Conservation (phyloP, 768 basidiomycete genomes). For the Lentinula aciculospora region DNA sequence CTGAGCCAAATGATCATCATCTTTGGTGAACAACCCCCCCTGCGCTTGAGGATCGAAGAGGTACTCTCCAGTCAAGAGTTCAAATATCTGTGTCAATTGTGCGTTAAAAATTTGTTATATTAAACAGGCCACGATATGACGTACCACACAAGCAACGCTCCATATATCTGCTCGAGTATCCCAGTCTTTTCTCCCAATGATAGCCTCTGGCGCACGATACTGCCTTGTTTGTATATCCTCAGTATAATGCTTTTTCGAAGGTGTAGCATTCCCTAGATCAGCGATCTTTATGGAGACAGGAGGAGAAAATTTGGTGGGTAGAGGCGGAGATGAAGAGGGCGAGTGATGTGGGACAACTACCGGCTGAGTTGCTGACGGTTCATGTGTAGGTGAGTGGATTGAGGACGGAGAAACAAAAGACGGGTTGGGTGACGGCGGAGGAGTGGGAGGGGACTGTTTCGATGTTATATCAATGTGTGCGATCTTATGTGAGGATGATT, state of each 20-base stretch:
- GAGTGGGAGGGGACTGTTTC: constrained; percentile 7
- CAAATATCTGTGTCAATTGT: constrained; percentile 56
- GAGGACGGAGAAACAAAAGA: not conserved
- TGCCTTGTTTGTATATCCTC: constrained; percentile 97
- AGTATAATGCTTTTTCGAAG: constrained; percentile 84
- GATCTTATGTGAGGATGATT: not conserved
- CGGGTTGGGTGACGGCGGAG: constrained; percentile 7
- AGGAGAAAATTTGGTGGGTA: constrained; percentile 15
- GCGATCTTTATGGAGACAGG: constrained; percentile 88
- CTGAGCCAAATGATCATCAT: constrained; percentile 95
- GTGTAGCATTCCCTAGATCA: constrained; percentile 91
- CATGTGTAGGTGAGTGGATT: not conserved
- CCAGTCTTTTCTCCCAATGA: constrained; percentile 85
- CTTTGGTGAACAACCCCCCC: constrained; percentile 78
- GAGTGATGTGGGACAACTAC: not conserved
- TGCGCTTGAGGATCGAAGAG: constrained; percentile 88
- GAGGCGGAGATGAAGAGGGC: not conserved
- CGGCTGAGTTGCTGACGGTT: not conserved
- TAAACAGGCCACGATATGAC: constrained; percentile 16
- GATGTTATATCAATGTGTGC: not conserved
- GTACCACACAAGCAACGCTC: constrained; percentile 84
- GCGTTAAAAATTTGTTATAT: not conserved
- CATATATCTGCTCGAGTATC: constrained; percentile 83
- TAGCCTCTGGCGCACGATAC: constrained; percentile 92
- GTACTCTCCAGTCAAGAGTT: constrained; percentile 86